Base-by-base conservation (phyloP, 148 eudicot species). In the Rhododendron williamsianum region DNA sequence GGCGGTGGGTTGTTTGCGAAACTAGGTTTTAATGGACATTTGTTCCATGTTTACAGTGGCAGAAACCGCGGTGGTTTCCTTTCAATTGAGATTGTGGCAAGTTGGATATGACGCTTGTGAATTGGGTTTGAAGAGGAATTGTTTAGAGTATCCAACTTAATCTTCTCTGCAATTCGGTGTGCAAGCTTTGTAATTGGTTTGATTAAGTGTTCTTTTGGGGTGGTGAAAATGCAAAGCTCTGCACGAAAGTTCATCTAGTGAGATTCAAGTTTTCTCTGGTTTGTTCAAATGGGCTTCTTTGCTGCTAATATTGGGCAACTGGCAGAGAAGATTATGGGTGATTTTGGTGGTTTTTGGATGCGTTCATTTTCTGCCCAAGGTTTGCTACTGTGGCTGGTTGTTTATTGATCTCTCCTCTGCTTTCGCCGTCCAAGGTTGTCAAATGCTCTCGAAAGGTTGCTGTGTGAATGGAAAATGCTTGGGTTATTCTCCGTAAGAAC, bases 401-500 rank as follows among this genome's bases (percentile, higher is more conserved):
- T 87, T 38, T 18, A 41, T 84, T 81, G 48, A 46, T n/a, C 78
- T 58, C 85, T 84, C 73, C 30, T 82, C 58, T 4, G 12, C 27
- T 82, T 60, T 30, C 9, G 3, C 72, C 27, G 27, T 49, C 71
- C 41, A 43, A 46, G 51, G 82, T 83, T 76, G 78, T 72, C 33
- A 23, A 82, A 79, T 65, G 80, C 58, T 87, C 88, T 86, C 67
- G 67, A 86, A 84, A 84, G 88, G 83, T 25, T 65, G 30, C 73
- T 25, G 35, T 25, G 33, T 25, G 73, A 67, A 67, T 9, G 73
- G 6, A 67, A 36, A 58, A 21, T 13, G 87, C 60, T 45, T 10
- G 16, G 83, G 85, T 82, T 88, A 83, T 85, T 77, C 74, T 85
- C 85, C 41, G 43, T 60, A 58, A 82, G 88, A 86, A 78, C 78